These are phyloP conservation scores for Acmispon strigosus DNA, from an alignment of 306 rosid genomes.

Conservation along the genomic window DNA sequence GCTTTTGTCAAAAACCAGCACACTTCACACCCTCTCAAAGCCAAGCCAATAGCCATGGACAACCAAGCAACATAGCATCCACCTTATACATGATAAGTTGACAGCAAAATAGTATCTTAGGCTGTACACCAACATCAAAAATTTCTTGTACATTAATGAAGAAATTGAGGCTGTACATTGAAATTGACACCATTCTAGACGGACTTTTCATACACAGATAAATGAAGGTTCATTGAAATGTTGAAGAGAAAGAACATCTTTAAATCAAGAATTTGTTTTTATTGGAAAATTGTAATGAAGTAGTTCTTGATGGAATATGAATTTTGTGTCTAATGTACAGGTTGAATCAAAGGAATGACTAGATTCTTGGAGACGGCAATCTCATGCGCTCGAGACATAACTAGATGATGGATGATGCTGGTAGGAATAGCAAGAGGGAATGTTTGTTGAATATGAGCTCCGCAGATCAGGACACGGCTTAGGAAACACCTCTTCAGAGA, in stretches of 20 bases:
- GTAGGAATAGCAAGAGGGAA: constrained; percentile 27
- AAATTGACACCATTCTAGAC: constrained; percentile 12
- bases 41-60: neutral
- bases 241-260: constrained; percentile 15
- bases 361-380: constrained; percentile 1
- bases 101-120: constrained; percentile 4
- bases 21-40: neutral
- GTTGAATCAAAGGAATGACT: constrained; percentile 31
- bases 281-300: constrained; percentile 38
- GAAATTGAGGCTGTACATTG: constrained; percentile 27
- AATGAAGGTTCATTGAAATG: constrained; percentile 18
- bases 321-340: constrained; percentile 42
- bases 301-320: constrained; percentile 24
- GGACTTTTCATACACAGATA: neutral
- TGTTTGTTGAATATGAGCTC: constrained; percentile 14
- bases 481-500: constrained; percentile 36
- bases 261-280: constrained; percentile 25
- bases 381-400: constrained; percentile 30
- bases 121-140: constrained; percentile 22
- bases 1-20: neutral
- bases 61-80: constrained; percentile 14
- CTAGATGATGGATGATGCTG: neutral
- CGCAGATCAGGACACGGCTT: constrained; percentile 42
- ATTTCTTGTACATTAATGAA: constrained; percentile 20
- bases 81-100: neutral